These are phyloP conservation scores for Fusarium neocosmosporiellum DNA, from an alignment of 2,329 filamentous ascomycete species.

Conservation along the genomic window DNA sequence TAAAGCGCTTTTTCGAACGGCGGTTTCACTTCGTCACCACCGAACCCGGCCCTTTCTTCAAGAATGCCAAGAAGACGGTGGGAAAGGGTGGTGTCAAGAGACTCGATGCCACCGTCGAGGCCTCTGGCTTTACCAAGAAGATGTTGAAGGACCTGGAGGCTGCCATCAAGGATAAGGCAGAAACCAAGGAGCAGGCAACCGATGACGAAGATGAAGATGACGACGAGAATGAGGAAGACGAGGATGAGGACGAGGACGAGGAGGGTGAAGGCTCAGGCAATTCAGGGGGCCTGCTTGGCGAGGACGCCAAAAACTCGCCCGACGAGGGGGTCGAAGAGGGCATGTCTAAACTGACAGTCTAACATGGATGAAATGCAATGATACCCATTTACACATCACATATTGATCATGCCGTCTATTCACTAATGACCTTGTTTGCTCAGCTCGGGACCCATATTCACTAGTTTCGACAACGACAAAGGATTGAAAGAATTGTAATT, in stretches of 20 bases:
- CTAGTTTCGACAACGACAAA: not conserved
- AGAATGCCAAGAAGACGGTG: slow-evolving; percentile 81
- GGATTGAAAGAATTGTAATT: slow-evolving; percentile 28
- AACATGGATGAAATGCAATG: slow-evolving; percentile 31
- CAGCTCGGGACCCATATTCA: not conserved
- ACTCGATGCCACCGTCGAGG: slow-evolving; percentile 88
- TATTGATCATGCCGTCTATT: not conserved
- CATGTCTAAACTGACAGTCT: slow-evolving; percentile 46
- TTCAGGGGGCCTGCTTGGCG: slow-evolving; percentile 32
- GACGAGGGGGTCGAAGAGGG: slow-evolving; percentile 40
- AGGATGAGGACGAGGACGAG: slow-evolving; percentile 25
- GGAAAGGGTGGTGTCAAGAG: slow-evolving; percentile 73
- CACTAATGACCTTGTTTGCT: not conserved
- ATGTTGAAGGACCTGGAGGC: slow-evolving; percentile 94
- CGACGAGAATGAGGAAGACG: slow-evolving; percentile 42
- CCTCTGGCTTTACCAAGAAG: slow-evolving; percentile 95
- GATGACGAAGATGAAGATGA: slow-evolving; percentile 46
- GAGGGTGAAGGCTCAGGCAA: slow-evolving; percentile 28
- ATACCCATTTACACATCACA: slow-evolving; percentile 25
- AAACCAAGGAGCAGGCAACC: slow-evolving; percentile 53
- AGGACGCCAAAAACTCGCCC: slow-evolving; percentile 29
- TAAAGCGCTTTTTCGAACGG: slow-evolving; percentile 92
- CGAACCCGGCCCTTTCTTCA: slow-evolving; percentile 85
- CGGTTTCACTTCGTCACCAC: slow-evolving; percentile 89
- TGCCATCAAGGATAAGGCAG: slow-evolving; percentile 85